Evolutionary conservation across 371 early-diverging fungal species (phyloP).

Genomic region (Mortierella sp.): DNA sequence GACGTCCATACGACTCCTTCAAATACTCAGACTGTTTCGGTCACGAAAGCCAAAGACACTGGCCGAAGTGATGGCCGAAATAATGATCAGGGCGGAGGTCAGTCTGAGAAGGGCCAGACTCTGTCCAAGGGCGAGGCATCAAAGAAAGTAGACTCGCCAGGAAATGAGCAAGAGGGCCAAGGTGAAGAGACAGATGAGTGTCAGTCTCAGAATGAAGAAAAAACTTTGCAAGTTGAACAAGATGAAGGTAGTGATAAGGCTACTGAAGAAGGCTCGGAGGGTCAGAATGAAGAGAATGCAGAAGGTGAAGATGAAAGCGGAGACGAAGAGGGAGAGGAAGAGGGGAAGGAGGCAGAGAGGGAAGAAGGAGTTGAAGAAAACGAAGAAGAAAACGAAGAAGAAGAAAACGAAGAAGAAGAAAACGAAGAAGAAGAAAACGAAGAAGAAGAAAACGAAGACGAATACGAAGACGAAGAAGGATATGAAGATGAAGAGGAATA

Average conservation of each 20-base stretch:
- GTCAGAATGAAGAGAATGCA: background rate
- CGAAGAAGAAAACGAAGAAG: slow-evolving; percentile 3
- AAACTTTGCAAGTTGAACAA: background rate
- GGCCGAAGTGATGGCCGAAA: background rate
- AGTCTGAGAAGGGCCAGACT: background rate
- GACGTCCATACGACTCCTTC: too few species aligned
- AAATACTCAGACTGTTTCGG: background rate
- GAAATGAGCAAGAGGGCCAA: background rate
- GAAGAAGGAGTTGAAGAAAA: slow-evolving; percentile 6
- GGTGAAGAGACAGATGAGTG: background rate
- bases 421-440: background rate
- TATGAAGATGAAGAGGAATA: slow-evolving; percentile 12
- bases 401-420: background rate
- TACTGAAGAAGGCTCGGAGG: background rate
- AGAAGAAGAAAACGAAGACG: slow-evolving; percentile 6
- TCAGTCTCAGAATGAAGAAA: background rate
- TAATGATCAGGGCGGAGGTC: background rate
- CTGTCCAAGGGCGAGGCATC: background rate
- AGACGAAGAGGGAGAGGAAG: background rate
- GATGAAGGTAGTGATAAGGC: background rate
- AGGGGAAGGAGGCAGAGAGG: background rate
- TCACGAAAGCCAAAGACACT: background rate
- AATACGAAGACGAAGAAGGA: slow-evolving; percentile 14
- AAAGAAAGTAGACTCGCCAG: background rate
- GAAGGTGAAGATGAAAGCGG: background rate